Base-by-base conservation (phyloP, 2,329 filamentous ascomycete species). In the Ceratocystis diversiconidia region DNA sequence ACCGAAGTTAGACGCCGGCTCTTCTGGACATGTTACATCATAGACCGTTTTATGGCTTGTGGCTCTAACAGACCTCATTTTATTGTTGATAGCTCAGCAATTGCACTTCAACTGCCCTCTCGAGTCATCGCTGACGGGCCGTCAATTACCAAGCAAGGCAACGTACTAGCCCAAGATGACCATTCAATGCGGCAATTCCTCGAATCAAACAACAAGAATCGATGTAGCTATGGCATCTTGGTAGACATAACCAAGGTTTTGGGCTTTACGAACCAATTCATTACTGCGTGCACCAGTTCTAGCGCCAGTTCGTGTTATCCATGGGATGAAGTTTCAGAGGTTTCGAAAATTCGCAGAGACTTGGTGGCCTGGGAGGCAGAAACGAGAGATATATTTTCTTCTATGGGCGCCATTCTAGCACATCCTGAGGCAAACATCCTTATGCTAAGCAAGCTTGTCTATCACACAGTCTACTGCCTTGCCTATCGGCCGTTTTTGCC, bases 261-360 rank as follows among this genome's bases (percentile, higher is more conserved):
- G 5, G 90, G 90, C 43, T 86, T 87, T 67, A 92, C 90, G 1
- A 94, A 92, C 71, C 83, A 86, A 67, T 95, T 95, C 73, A 80
- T 95, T 62, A 89, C 90, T 7, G 87, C 88, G 1, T 90, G 55
- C n/a, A 36, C 90, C 5, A 90, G 90, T 43, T 89, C 94, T 65
- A 94, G 92, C 75, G 89, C 89, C 36, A 90, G 95, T 72, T 91
- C 89, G 0, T 90, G 95, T 73, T 95, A 95, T 69, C 90, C 90
- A 8, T 95, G 90, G 90, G 90, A 95, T 72, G 85, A 89, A 1
- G 80, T 92, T 22, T 95, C 90, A 5, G 92, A 88, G 68, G 79
- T 95, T 1, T 94, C 90, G 63, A 91, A 90, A 72, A 94, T 95
- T 69, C 83, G 89, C 36, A 88, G 92, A 69, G 89, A 94, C 71